Percentiles rank a stretch among this genome's conserved stretches.
These are phyloP conservation scores for Rubia peregrina DNA, from an alignment of 305 asterid genomes.

Conservation along the genomic window DNA sequence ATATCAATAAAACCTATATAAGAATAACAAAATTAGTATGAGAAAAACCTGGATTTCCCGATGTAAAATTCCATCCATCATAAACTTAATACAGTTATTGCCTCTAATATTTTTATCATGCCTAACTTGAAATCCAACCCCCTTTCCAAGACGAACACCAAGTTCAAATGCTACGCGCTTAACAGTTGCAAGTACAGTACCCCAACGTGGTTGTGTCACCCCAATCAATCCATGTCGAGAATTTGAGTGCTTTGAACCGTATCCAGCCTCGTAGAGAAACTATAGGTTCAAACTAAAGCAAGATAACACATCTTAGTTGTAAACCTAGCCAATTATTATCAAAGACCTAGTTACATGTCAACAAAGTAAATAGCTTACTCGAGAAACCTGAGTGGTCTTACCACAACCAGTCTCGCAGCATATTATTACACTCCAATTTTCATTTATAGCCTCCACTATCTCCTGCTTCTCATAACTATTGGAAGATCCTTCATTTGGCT, in stretches of 20 bases:
- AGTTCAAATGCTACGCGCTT: constrained; percentile 93
- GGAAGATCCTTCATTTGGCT: constrained; percentile 69
- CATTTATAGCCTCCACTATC: constrained; percentile 86
- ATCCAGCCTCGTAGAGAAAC: constrained; percentile 94
- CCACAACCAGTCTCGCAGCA: constrained; percentile 99
- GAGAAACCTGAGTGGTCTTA: constrained; percentile 97
- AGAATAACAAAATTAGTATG: neutral
- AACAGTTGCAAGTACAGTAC: constrained; percentile 94
- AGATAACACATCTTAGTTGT: constrained; percentile 10
- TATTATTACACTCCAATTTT: constrained; percentile 59
- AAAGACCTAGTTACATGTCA: constrained; percentile 9
- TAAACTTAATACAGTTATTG: constrained; percentile 84
- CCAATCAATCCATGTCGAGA: constrained; percentile 73
- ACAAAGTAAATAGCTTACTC: constrained; percentile 41
- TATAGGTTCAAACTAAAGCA: constrained; percentile 27
- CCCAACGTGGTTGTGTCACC: constrained; percentile 97
- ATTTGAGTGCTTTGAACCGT: constrained; percentile 44
- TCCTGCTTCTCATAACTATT: constrained; percentile 96
- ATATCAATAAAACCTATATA: too few species aligned
- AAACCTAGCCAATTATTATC: neutral
- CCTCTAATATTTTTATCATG: constrained; percentile 83
- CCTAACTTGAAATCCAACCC: constrained; percentile 94
- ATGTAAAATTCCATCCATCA: constrained; percentile 97
- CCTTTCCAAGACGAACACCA: constrained; percentile 73
- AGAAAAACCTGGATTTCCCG: constrained; percentile 82